phyloP scores from a whole-genome alignment of 2,329 filamentous ascomycete genomes.

The Colletotrichum sp. region DNA sequence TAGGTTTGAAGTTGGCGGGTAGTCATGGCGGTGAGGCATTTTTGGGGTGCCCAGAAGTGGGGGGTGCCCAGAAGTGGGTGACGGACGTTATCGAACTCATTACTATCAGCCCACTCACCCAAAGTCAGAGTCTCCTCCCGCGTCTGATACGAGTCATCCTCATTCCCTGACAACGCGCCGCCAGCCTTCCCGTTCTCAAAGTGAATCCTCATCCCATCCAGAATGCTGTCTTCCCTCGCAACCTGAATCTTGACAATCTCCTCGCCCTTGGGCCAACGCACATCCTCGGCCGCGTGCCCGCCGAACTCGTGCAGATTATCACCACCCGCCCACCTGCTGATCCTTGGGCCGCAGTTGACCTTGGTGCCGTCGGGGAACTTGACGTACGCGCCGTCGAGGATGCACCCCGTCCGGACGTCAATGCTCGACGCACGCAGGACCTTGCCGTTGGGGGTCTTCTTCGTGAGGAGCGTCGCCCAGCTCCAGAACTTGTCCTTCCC shows the following conservation, averaged over 20 bases:
- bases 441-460: slow-evolving; percentile 28
- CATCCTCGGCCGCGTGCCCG: slow-evolving; percentile 31
- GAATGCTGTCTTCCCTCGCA: background rate
- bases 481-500: slow-evolving; percentile 12
- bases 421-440: slow-evolving; percentile 43
- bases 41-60: no score
- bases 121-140: slow-evolving; percentile 17
- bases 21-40: no score
- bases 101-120: slow-evolving; percentile 5
- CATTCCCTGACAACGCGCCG: slow-evolving; percentile 19
- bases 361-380: slow-evolving; percentile 46
- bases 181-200: slow-evolving; percentile 23
- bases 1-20: no score
- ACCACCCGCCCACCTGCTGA: slow-evolving; percentile 11
- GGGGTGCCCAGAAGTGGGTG: no score
- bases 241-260: slow-evolving; percentile 35
- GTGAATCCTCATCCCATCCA: slow-evolving; percentile 27
- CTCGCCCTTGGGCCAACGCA: slow-evolving; percentile 24
- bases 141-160: background rate
- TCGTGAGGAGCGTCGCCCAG: slow-evolving; percentile 38
- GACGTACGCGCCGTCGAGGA: slow-evolving; percentile 49
- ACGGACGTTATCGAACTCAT: background rate
- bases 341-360: slow-evolving; percentile 43
- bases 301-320: slow-evolving; percentile 25
- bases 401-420: slow-evolving; percentile 46